A percentile compares a stretch with the other conserved stretches of the same genome.
phyloP scores from a whole-genome alignment of 306 rosid genomes.

The Myrica gale region DNA sequence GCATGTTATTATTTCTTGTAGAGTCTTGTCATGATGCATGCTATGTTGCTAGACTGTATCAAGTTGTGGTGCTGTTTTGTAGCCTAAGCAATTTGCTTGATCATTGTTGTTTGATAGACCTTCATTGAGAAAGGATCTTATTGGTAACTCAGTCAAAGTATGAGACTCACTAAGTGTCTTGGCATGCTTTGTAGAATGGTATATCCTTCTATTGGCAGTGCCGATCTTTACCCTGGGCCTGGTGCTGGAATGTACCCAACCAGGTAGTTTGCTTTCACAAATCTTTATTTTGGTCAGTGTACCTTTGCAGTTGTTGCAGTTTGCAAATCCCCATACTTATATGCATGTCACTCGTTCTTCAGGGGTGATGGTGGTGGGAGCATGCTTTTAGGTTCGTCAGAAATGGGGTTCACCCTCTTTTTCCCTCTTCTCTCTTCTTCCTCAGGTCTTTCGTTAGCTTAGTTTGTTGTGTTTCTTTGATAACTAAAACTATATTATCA shows the following conservation, averaged over 20 bases:
- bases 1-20: neutral
- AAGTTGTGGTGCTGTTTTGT: neutral
- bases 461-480: constrained; percentile 5
- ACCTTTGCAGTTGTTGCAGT: neutral
- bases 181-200: constrained; percentile 40
- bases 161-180: constrained; percentile 24
- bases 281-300: constrained; percentile 9
- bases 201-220: constrained; percentile 59
- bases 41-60: neutral
- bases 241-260: constrained; percentile 68
- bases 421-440: neutral
- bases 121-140: neutral
- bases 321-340: constrained; percentile 1
- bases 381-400: constrained; percentile 66
- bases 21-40: neutral
- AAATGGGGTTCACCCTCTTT: neutral
- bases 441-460: neutral
- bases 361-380: constrained; percentile 73
- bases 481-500: constrained; percentile 18
- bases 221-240: constrained; percentile 76
- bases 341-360: constrained; percentile 23
- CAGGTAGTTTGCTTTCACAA: constrained; percentile 44
- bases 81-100: neutral
- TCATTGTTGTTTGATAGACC: neutral
- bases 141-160: neutral